Conservation (phyloP, 148 eudicot genomes). For the Gaultheria prostrata region DNA sequence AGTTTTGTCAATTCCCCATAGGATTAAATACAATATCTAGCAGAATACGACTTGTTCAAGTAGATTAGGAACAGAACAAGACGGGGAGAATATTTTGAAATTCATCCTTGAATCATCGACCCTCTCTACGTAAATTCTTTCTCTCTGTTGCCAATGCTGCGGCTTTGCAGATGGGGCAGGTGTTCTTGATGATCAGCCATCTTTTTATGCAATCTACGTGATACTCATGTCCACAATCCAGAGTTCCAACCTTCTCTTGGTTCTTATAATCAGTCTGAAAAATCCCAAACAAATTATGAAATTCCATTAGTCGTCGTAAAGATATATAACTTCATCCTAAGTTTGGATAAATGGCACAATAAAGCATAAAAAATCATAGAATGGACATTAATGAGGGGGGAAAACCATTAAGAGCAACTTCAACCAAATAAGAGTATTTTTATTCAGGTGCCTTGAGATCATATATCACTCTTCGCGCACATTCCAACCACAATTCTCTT, state of each 20-base stretch:
- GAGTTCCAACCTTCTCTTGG: slow-evolving; percentile 53
- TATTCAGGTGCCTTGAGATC: background rate
- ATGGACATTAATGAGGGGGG: background rate
- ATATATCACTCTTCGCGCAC: background rate
- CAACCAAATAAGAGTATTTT: background rate
- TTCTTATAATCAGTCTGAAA: slow-evolving; percentile 73
- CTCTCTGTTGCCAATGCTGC: slow-evolving; percentile 44
- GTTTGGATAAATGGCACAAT: background rate
- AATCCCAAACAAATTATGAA: slow-evolving; percentile 17
- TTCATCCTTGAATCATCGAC: background rate
- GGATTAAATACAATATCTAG: slow-evolving; percentile 13
- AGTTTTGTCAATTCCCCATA: background rate
- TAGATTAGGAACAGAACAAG: slow-evolving; percentile 6
- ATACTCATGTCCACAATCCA: slow-evolving; percentile 89
- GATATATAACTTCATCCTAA: background rate
- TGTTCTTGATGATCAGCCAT: slow-evolving; percentile 80
- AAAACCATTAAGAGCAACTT: background rate
- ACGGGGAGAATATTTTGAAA: background rate
- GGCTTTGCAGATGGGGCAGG: slow-evolving; percentile 84
- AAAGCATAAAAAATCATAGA: too few relatives aligned
- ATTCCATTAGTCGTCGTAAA: background rate
- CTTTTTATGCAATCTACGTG: slow-evolving; percentile 74
- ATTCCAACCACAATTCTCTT: background rate
- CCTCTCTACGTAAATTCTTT: slow-evolving; percentile 22
- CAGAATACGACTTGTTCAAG: slow-evolving; percentile 11